Base-by-base conservation (phyloP, 1,139 yeast genomes). In the Geotrichum europaeum region DNA sequence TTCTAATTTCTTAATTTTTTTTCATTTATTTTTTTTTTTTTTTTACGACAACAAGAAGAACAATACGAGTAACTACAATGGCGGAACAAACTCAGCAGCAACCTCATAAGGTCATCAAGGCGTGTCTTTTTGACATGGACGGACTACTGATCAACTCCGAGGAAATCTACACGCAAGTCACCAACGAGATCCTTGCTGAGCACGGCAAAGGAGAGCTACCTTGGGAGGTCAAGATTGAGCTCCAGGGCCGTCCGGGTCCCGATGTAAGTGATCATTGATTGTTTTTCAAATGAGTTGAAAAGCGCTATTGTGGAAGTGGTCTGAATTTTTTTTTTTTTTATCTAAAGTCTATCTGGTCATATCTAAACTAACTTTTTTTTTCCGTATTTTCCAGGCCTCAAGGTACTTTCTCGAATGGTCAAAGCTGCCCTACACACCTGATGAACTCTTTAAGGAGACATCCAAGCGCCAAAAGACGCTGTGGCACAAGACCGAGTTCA, bases 91-190 rank as follows among this genome's bases (percentile, higher is more conserved):
- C 40, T 5, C 40, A 34, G 40, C 40, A 34, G n/a, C 40, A 34
- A 34, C 40, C 40, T 34, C 40, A 34, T 24, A 56, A 54, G 45
- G 43, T 55, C 30, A 59, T 81, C 68, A 87, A 82, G 72, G 97
- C 97, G 63, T 91, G 97, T 79, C 86, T 92, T 61, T 92, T 92
- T 74, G 92, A 94, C 78, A 91, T 94, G 97, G 98, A 94, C 72
- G 99, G 99, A 1, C 82, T 96, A 34, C 78, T 94, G 65, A 81
- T 94, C 70, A 89, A 92, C 75, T 88, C 97, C 1, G 99, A 94
- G 73, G 96, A 89, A 65, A 79, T 91, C 62, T 94, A 94, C 73
- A 92, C 99, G 0, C 84, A 84, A 62, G 87, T 88, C 3, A 78
- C 89, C 51, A 81, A 86, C 56, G 85, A 83, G 60, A 73, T 90